Evolutionary conservation across 2,329 filamentous ascomycete species (phyloP), one percentile per base, ranked within the genome.

Genomic region (Penicillium janthinellum): DNA sequence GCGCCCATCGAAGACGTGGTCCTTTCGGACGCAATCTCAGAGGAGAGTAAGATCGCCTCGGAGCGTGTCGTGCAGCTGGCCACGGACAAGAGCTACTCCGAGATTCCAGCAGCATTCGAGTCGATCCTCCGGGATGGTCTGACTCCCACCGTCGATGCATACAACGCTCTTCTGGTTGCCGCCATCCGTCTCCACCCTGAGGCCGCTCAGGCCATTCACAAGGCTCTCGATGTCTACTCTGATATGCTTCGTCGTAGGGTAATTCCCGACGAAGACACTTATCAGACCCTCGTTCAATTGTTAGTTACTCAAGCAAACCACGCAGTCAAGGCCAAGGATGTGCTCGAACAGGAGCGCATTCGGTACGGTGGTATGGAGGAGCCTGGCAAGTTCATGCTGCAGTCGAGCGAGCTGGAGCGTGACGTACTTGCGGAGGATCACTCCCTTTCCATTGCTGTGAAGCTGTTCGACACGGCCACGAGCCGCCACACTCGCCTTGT

Each of bases 221-320:
- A 96, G 80, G 92, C 92, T 5, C 84, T 98, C 54, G 93, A 96
- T 79, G 90, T 99, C 54, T 99, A 98, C 76, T 90, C 92, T 15
- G 93, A 98, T 74, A 98, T 99, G 95, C 87, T 96, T 67, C 88
- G 89, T 65, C 90, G 93, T 65, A 89, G 89, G 67, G 88, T 98
- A 25, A 80, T 85, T 20, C 93, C 94, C 7, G 89, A 97, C 73
- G 87, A 88, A 56, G 86, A 90, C 58, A 98, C 94, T 0, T 98
- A 96, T 78, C 88, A 92, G 71, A 92, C 92, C 37, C 82, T 99
- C 17, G 90, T 99, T 57, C 87, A 90, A 59, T 82, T 97, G 41
- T 83, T 99, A 54, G 90, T 93, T 17, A 85, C 87, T 14, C 88
- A 92, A 65, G 92, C 92, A 41, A 82, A 96, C 49, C 90, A 96